Evolutionary conservation across 331 rosid genomes (phyloP).

Genomic region (Acacia concinna): DNA sequence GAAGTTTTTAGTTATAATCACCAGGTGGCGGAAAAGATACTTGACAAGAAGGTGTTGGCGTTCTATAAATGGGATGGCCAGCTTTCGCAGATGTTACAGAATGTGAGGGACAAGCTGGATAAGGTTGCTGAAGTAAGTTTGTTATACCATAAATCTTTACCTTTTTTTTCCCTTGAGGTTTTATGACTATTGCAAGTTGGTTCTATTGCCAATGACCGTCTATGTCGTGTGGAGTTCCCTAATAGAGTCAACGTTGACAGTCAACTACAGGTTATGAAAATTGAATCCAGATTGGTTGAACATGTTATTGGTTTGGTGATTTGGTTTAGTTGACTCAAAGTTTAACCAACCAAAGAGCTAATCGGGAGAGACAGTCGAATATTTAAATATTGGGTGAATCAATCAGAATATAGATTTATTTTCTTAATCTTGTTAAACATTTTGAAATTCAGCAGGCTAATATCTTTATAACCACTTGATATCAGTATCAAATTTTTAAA

Average conservation of each 20-base stretch:
- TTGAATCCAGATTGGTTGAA: not conserved
- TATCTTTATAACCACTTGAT: not conserved
- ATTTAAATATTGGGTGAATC: not conserved
- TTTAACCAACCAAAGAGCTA: not conserved
- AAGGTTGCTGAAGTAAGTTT: conserved; percentile 75
- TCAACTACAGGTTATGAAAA: too few species aligned
- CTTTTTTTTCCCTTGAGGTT: not conserved
- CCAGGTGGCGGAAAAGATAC: not conserved
- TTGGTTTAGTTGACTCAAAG: not conserved
- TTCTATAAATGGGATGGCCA: conserved; percentile 31
- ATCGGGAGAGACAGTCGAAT: not conserved
- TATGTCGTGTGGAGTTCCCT: too few species aligned
- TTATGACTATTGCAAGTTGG: not conserved
- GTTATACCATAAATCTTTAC: not conserved
- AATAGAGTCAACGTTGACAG: too few species aligned
- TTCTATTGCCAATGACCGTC: not conserved
- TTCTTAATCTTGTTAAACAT: not conserved
- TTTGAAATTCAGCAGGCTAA: not conserved
- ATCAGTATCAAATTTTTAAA: not conserved
- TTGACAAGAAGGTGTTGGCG: not conserved
- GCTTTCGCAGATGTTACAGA: conserved; percentile 65
- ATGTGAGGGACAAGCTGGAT: conserved; percentile 80
- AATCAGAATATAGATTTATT: not conserved
- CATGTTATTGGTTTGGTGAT: not conserved
- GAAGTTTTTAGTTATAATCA: not conserved